Evolutionary conservation across 495 filamentous ascomycete species (phyloP), one percentile per base, ranked within the genome.

Genomic region (Trichoderma asperelloides): DNA sequence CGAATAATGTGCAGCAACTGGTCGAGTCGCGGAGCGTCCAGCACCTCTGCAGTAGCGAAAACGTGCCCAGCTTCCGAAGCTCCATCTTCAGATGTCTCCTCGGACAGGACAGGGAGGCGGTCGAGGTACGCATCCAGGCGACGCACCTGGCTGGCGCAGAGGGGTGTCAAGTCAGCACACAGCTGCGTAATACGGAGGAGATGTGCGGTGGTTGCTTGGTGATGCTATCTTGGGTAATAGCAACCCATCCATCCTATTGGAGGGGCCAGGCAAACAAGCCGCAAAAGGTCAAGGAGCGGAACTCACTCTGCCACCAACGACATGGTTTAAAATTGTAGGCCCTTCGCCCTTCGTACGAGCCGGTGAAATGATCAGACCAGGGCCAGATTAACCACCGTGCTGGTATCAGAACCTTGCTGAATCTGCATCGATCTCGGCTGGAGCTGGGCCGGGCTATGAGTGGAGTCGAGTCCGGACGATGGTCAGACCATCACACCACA

Each of bases 91-190:
- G 69, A 67, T 68, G 65, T 69, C 67, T 49, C 65, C n/a, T 43
- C 33, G 33, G 66, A 45, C 33, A 49, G 57, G 57, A 79, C 73
- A 28, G 75, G 80, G 63, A 96, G 79, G 51, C 85, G 86, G 72
- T 96, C 93, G 66, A 98, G 83, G 70, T 91, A 89, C 49, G 82
- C 79, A 75, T 97, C 93, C 65, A 97, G 79, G 45, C 83, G 85
- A 66, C 86, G 87, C 57, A 96, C 82, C 75, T 93, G 91, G 76
- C 93, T 97, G 71, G 33, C 28, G 23, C 11, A 30, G 55, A 33
- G 25, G 3, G 66, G 9, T 51, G 49, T 69, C 70, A 69, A 73
- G 71, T 75, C 67, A 75, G 70, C 68, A 66, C 64, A 30, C 47
- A n/a, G 47, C 16, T 23, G n/a, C 43, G 43, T n/a, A n/a, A 47